These are phyloP conservation scores for Macrolepiota dolichaula DNA, from an alignment of 768 basidiomycete genomes.

Conservation along the genomic window DNA sequence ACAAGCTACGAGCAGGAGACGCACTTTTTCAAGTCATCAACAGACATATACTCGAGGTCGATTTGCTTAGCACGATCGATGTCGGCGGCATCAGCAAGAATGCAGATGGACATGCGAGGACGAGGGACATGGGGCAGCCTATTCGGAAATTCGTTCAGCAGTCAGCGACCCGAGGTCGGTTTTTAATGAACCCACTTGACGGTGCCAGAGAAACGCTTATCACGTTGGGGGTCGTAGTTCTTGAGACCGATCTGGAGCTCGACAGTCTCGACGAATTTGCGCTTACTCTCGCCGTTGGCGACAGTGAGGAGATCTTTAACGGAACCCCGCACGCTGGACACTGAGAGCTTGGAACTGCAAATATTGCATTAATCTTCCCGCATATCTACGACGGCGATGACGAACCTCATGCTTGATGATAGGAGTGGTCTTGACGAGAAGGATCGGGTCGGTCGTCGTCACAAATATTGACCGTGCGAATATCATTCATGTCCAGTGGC, in stretches of 20 bases:
- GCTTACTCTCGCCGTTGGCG: slow-evolving; percentile 83
- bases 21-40: slow-evolving; percentile 98
- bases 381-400: not conserved
- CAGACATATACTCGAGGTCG: slow-evolving; percentile 98
- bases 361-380: not conserved
- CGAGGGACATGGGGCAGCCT: slow-evolving; percentile 97
- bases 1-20: slow-evolving; percentile 15
- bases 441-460: not conserved
- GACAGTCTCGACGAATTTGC: slow-evolving; percentile 95
- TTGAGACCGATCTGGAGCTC: slow-evolving; percentile 96
- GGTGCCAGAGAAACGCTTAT: slow-evolving; percentile 99
- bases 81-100: slow-evolving; percentile 98
- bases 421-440: slow-evolving; percentile 22
- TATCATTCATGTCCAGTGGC: slow-evolving; percentile 6
- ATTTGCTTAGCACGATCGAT: slow-evolving; percentile 99
- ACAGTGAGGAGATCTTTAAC: slow-evolving; percentile 87
- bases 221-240: slow-evolving; percentile 99
- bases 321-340: slow-evolving; percentile 99
- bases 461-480: slow-evolving; percentile 1
- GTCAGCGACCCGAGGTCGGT: not conserved
- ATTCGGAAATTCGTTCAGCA: slow-evolving; percentile 11
- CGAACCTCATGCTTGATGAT: slow-evolving; percentile 25
- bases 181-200: slow-evolving; percentile 65
- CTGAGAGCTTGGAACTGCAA: slow-evolving; percentile 81
- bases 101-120: slow-evolving; percentile 99